phyloP scores from a whole-genome alignment of 176 grass and related monocot species.

The Stipa capillata region DNA sequence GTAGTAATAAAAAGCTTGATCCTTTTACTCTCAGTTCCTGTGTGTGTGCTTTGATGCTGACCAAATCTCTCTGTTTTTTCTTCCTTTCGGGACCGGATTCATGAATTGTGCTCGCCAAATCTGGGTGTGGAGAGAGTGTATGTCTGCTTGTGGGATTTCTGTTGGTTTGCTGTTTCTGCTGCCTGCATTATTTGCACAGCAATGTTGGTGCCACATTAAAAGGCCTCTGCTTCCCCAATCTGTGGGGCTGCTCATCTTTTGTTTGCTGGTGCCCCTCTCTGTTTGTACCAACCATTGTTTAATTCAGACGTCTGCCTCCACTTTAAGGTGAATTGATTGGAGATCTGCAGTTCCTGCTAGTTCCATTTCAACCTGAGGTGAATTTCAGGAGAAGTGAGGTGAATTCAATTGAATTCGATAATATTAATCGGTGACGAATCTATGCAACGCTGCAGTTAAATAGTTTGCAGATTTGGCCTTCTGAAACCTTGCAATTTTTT shows the following conservation, averaged over 20 bases:
- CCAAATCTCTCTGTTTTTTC: too few relatives aligned
- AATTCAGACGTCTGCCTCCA: not conserved
- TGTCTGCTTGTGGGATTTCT: slow-evolving; percentile 22
- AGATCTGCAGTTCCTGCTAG: not conserved
- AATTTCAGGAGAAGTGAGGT: too few relatives aligned
- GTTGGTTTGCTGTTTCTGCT: slow-evolving; percentile 23
- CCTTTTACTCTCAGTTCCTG: not conserved
- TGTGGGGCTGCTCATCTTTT: not conserved
- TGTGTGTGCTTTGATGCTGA: not conserved
- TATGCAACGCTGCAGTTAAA: too few relatives aligned
- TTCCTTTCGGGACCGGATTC: too few relatives aligned
- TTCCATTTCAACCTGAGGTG: too few relatives aligned
- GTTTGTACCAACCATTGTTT: not conserved
- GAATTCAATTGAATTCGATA: too few relatives aligned
- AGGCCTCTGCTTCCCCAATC: not conserved
- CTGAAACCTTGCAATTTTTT: too few relatives aligned
- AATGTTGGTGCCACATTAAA: slow-evolving; percentile 17
- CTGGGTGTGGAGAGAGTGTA: not conserved
- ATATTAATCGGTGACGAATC: too few relatives aligned
- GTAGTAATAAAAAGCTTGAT: not conserved
- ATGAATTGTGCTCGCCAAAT: not conserved
- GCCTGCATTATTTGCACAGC: slow-evolving; percentile 12
- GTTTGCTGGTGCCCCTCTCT: not conserved
- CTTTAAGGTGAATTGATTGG: not conserved
- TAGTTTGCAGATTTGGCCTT: too few relatives aligned